Base-by-base conservation (phyloP, 495 filamentous ascomycete species). In the Hypoxylon lenormandii region DNA sequence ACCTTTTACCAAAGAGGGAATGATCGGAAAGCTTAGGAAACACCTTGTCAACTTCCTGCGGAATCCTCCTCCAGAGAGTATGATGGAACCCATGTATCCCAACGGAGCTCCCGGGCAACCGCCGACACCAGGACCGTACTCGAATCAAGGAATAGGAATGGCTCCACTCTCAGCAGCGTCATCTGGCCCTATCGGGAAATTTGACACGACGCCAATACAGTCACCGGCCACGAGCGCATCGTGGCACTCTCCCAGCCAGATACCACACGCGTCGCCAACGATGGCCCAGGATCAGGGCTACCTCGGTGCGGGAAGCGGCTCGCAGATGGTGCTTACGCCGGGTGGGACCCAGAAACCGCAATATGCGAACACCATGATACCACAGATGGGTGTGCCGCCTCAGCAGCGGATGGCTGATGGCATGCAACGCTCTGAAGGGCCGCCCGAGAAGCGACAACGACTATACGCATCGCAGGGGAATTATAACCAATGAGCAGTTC, bases 1-100 rank as follows among this genome's bases (percentile, higher is more conserved):
- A 71, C 95, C 95, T 0, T 98, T 98, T 76, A 98, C 94, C 2
- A 93, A 93, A 75, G 94, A 97, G 76, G 94, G 94, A 53, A 90
- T 98, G 74, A 83, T 97, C 45, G 88, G 89, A 59, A 92, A 97
- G 81, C 85, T 98, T 12, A 92, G 94, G 76, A 96, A 93, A 72
- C 92, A 97, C 70, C 84, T 98, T 53, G 85, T 85, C 7, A 91
- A 92, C 76, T 84, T 97, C 73, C 70, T 87, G 66, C 83, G 82
- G 61, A 84, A 85, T 45, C 79, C 80, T 16, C 75, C 77, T 5
- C 67, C 72, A n/a, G 74, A 76, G 59, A 71, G 57, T 36, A 66
- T 71, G 68, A 72, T 76, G 66, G 74, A 76, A n/a, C 47, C 65
- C 5, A 70, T 76, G 60, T 76, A 72, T 65, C 60, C 68, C 2